phyloP scores from a whole-genome alignment of 257 asterid species.

The Cruciata laevipes region DNA sequence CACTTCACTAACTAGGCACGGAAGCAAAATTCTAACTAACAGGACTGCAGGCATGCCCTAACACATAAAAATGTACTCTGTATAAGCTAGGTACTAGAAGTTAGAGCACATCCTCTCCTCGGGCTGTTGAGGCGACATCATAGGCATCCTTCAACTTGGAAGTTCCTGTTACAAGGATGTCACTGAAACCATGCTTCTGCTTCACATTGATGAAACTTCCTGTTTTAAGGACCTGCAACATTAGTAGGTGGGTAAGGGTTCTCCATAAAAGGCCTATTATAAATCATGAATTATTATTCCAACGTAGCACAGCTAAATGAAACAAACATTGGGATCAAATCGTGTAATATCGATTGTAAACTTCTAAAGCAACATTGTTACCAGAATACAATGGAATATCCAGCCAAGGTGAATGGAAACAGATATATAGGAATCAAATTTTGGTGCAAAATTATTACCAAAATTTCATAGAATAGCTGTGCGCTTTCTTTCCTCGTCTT shows the following conservation, averaged over 20 bases:
- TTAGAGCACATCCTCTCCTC: not conserved
- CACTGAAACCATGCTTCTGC: conserved; percentile 50
- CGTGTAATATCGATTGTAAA: not conserved
- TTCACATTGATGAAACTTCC: conserved; percentile 48
- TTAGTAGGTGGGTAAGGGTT: not conserved
- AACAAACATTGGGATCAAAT: not conserved
- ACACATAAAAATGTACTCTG: not conserved
- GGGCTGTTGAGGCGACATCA: not conserved
- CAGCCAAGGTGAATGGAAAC: not conserved
- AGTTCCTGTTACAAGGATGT: conserved; percentile 40
- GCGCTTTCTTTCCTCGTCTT: conserved; percentile 62
- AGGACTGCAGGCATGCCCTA: not conserved
- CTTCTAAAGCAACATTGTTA: conserved; percentile 17
- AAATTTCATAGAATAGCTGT: conserved; percentile 59
- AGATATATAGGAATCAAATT: not conserved
- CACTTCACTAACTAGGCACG: not conserved
- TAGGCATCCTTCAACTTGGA: conserved; percentile 32
- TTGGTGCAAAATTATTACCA: conserved; percentile 38
- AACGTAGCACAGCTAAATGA: not conserved
- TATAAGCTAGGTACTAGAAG: not conserved
- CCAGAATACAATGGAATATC: conserved; percentile 72
- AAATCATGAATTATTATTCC: not conserved
- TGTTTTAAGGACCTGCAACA: conserved; percentile 57
- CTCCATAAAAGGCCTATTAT: not conserved
- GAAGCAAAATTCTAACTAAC: not conserved